phyloP scores from a whole-genome alignment of 192 early-diverging fungal genomes.

The Phlyctochytrium arcticum region DNA sequence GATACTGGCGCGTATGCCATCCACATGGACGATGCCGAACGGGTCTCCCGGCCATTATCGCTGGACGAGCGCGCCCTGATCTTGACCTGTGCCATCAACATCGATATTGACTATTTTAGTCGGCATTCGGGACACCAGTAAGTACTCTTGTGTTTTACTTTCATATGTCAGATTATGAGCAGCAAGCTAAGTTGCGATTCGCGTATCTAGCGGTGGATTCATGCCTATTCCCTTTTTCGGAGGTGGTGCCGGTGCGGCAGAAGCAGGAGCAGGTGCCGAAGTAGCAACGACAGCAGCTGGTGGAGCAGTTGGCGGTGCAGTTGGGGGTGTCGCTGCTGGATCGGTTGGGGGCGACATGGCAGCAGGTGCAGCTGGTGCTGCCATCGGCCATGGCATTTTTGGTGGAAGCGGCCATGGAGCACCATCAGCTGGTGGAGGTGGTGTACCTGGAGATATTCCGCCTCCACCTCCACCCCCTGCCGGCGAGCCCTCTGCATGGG shows the following conservation, averaged over 20 bases:
- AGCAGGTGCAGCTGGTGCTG: slow-evolving; percentile 9
- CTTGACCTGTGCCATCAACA: slow-evolving; percentile 75
- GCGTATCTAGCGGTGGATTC: slow-evolving; percentile 10
- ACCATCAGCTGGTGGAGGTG: neutral
- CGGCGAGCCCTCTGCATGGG: slow-evolving; percentile 14
- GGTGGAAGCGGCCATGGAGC: slow-evolving; percentile 18
- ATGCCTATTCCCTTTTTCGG: slow-evolving; percentile 23
- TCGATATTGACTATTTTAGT: slow-evolving; percentile 88
- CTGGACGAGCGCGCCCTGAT: slow-evolving; percentile 79
- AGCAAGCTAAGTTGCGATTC: too few species aligned
- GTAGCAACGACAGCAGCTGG: neutral
- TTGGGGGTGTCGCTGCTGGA: neutral
- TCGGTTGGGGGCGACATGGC: neutral
- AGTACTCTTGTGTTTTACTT: too few species aligned
- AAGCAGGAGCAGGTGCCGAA: neutral
- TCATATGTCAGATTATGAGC: too few species aligned
- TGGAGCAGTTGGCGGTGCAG: neutral
- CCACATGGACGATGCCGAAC: slow-evolving; percentile 57
- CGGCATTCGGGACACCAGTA: slow-evolving; percentile 53
- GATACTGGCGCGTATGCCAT: slow-evolving; percentile 82
- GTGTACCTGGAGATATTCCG: neutral
- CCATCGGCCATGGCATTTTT: neutral
- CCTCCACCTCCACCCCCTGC: slow-evolving; percentile 3
- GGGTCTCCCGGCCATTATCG: slow-evolving; percentile 9
- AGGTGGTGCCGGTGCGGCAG: neutral